Base-by-base conservation (phyloP, 2,329 filamentous ascomycete species). In the Phoma sp. region DNA sequence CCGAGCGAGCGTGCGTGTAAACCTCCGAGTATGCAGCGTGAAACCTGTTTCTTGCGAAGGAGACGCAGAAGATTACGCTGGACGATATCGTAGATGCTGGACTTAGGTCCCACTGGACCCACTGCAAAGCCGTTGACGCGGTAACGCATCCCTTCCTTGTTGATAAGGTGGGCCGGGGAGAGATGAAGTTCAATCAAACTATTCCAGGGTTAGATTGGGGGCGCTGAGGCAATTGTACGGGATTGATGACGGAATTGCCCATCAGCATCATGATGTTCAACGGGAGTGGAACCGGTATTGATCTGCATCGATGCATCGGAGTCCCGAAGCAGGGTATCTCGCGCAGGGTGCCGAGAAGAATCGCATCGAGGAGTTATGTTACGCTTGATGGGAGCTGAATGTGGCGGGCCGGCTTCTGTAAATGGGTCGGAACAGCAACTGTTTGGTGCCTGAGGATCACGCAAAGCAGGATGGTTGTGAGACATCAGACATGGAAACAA, bases 171-270 rank as follows among this genome's bases (percentile, higher is more conserved):
- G 51, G 29, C n/a, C 39, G 20, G 26, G 49, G 49, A 36, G 50
- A 53, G 51, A 54, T 54, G 51, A 54, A 39, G 28, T 5, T 45
- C 26, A 39, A 49, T 54, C 39, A 43, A 53, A 48, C 9, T 14
- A 45, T 21, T 28, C 32, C 21, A 30, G 51, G 43, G 39, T 47
- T 38, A 53, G 43, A 48, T 53, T 47, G 29, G 21, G 28, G 42
- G 32, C 23, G 18, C 18, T 30, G 42, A 47, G 49, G 49, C 38
- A 38, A 48, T 48, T 45, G 45, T 40, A 53, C 33, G 38, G 25
- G 17, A 29, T 54, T 40, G 38, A 54, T 39, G 34, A 21, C 28
- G 42, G 26, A 14, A 21, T 18, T 33, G 18, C 10, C 33, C 30
- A 17, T 33, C n/a, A 7, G 18, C 12, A 2, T 29, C 14, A n/a